Conservation (phyloP, 495 filamentous ascomycete species). For the Penicillium manginii region DNA sequence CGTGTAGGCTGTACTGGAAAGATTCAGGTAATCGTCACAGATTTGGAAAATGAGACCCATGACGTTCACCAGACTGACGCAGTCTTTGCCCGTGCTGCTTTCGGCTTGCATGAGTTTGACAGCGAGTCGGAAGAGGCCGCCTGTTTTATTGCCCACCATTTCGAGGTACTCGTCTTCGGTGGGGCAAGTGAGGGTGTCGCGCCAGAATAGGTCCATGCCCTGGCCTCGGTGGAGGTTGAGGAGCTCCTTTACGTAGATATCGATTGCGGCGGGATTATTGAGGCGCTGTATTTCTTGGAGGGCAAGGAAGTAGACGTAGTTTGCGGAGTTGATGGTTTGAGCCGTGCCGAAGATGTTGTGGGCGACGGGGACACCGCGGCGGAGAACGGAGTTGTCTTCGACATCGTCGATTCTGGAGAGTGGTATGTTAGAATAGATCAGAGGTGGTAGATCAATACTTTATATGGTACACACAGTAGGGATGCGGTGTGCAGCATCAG, state of each 20-base stretch:
- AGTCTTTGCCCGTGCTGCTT: slow-evolving; percentile 64
- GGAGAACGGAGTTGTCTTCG: slow-evolving; percentile 80
- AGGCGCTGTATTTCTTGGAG: slow-evolving; percentile 81
- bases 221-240: slow-evolving; percentile 94
- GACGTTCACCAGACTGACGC: slow-evolving; percentile 83
- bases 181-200: slow-evolving; percentile 90
- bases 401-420: slow-evolving; percentile 80
- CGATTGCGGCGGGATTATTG: slow-evolving; percentile 67
- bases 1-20: slow-evolving; percentile 71
- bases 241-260: slow-evolving; percentile 86
- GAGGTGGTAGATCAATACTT: not conserved
- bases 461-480: slow-evolving; percentile 62
- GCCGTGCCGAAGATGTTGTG: slow-evolving; percentile 94
- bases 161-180: slow-evolving; percentile 97
- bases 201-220: slow-evolving; percentile 97
- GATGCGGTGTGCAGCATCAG: slow-evolving; percentile 95
- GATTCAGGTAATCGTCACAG: slow-evolving; percentile 94
- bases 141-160: slow-evolving; percentile 98
- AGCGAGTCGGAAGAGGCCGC: slow-evolving; percentile 90
- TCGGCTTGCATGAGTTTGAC: slow-evolving; percentile 97
- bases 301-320: slow-evolving; percentile 95
- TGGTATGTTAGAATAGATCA: too few relatives aligned
- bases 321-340: slow-evolving; percentile 96
- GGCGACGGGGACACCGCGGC: slow-evolving; percentile 88
- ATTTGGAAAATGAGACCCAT: slow-evolving; percentile 96